Conservation (phyloP, 805 yeast genomes). For the Hanseniaspora lachancei region DNA sequence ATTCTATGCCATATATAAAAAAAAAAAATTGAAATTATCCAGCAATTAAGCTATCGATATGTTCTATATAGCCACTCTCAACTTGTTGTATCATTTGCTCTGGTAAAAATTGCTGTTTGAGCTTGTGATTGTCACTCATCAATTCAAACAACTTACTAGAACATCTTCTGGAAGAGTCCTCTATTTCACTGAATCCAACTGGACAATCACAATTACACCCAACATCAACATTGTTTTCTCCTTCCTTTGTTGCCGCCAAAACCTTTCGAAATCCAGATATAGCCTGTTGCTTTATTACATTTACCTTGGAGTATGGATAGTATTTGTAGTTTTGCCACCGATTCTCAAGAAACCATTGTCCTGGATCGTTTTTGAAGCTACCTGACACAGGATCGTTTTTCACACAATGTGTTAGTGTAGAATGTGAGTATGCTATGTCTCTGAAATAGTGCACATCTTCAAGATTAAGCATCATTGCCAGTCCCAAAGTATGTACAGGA, state of each 20-base stretch:
- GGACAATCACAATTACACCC: conserved; percentile 89
- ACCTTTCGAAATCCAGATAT: neutral
- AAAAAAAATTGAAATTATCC: neutral
- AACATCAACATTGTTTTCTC: conserved; percentile 30
- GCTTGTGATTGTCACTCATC: conserved; percentile 25
- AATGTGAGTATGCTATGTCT: conserved; percentile 81
- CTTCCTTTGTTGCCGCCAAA: conserved; percentile 13
- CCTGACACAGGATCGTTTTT: conserved; percentile 31
- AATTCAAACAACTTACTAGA: conserved; percentile 37
- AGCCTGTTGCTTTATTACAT: conserved; percentile 20
- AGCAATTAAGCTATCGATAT: neutral
- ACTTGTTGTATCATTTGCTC: conserved; percentile 20
- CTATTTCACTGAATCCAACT: conserved; percentile 37
- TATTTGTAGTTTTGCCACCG: conserved; percentile 29
- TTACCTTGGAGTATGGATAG: conserved; percentile 30
- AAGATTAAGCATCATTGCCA: conserved; percentile 57
- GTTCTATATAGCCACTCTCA: neutral
- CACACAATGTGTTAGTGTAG: conserved; percentile 77
- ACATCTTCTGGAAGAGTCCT: conserved; percentile 42
- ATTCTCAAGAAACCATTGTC: neutral
- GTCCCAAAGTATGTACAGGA: conserved; percentile 80
- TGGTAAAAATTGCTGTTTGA: conserved; percentile 19
- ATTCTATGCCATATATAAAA: neutral
- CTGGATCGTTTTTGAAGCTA: conserved; percentile 5
- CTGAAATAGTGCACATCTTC: conserved; percentile 77